A percentile compares a stretch with the other conserved stretches of the same genome.
Evolutionary conservation across 2,329 filamentous ascomycete genomes (phyloP).

Genomic region (Onygenales sp.): DNA sequence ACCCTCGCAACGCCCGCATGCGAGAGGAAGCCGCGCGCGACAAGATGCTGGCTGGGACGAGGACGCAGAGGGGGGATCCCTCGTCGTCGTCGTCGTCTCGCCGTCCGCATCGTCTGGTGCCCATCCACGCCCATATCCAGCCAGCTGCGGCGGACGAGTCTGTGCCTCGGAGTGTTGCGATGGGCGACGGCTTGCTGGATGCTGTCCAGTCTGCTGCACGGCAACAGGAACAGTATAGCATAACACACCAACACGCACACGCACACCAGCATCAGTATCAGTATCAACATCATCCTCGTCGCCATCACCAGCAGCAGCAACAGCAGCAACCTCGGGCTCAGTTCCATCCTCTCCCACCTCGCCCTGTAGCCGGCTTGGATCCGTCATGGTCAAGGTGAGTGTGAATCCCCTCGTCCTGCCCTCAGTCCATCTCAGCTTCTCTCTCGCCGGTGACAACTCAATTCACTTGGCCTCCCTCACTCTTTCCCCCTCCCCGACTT

Average conservation of each 20-base stretch:
- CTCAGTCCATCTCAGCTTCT: too few species aligned
- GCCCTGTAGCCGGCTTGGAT: too few species aligned
- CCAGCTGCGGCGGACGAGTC: neutral
- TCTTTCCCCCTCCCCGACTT: too few species aligned
- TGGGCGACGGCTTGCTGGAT: neutral
- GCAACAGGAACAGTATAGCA: neutral
- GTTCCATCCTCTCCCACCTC: neutral
- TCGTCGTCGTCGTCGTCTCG: neutral
- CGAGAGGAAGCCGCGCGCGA: neutral
- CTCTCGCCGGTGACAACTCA: too few species aligned
- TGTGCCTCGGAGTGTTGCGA: neutral
- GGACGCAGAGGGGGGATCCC: neutral
- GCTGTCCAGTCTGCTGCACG: neutral
- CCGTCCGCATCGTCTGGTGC: neutral
- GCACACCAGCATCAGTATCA: neutral
- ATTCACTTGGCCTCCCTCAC: too few species aligned
- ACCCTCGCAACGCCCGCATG: constrained; percentile 8
- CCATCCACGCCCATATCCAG: neutral
- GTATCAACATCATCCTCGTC: neutral
- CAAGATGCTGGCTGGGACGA: neutral
- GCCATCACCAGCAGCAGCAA: neutral
- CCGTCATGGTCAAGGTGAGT: too few species aligned
- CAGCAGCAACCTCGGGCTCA: neutral
- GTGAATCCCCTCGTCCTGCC: too few species aligned
- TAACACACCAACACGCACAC: neutral